These are phyloP conservation scores for Vanrija sp. DNA, from an alignment of 1,284 basidiomycete species.

Conservation along the genomic window DNA sequence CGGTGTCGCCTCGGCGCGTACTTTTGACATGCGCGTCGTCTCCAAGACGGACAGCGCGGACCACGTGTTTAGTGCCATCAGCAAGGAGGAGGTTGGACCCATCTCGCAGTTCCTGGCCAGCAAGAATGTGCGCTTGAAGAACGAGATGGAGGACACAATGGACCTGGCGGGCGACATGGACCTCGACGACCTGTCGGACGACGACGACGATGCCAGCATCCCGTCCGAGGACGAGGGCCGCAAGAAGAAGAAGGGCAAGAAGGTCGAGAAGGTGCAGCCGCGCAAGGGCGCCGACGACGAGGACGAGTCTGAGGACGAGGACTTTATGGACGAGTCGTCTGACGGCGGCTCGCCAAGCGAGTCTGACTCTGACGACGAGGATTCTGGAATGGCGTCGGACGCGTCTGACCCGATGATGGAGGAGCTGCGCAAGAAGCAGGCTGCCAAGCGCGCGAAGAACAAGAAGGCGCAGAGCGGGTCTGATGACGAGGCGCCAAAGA, in stretches of 20 bases:
- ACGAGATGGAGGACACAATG: conserved; percentile 88
- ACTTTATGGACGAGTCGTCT: conserved; percentile 79
- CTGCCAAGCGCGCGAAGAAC: conserved; percentile 55
- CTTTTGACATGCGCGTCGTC: conserved; percentile 90
- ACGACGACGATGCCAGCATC: conserved; percentile 52
- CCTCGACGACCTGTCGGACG: conserved; percentile 72
- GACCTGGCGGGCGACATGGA: conserved; percentile 66
- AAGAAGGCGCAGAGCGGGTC: conserved; percentile 33
- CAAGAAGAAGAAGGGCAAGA: conserved; percentile 28
- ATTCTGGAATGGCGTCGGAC: conserved; percentile 50
- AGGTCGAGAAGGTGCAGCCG: conserved; percentile 49
- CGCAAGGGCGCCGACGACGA: conserved; percentile 58
- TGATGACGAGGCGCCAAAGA: conserved; percentile 30
- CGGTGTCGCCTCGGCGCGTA: conserved; percentile 79
- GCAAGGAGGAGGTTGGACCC: conserved; percentile 89
- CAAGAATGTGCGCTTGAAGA: conserved; percentile 92
- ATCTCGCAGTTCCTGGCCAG: conserved; percentile 80
- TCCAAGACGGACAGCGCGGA: conserved; percentile 72
- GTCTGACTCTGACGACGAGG: conserved; percentile 62
- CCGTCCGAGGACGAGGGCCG: conserved; percentile 37
- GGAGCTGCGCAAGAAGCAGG: conserved; percentile 55
- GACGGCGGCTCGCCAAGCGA: conserved; percentile 80
- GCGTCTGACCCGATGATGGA: conserved; percentile 61
- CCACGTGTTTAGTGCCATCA: conserved; percentile 86
- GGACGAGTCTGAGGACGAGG: conserved; percentile 80